A percentile compares a stretch with the other conserved stretches of the same genome.
Conservation (phyloP, 2,329 filamentous ascomycete species). For the Beauveria caledonica region DNA sequence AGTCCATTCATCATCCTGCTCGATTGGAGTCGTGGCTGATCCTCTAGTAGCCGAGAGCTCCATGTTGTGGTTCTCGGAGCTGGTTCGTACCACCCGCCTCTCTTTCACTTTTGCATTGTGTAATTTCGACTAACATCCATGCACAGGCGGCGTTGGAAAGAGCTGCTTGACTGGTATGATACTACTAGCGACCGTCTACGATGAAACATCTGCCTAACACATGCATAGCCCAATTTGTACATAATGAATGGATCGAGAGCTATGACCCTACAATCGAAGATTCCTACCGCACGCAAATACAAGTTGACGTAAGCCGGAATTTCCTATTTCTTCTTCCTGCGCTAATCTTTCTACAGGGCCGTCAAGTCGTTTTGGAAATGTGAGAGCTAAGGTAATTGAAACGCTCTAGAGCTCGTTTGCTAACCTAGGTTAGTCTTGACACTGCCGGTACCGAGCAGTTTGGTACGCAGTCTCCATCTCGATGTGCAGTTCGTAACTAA, state of each 20-base stretch:
- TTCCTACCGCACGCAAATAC: constrained; percentile 64
- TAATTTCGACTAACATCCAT: constrained; percentile 13
- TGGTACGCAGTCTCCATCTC: constrained; percentile 46
- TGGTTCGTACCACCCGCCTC: constrained; percentile 42
- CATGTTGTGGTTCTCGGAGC: constrained; percentile 76
- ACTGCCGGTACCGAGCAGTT: constrained; percentile 91
- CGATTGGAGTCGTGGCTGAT: constrained; percentile 14
- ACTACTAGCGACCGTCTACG: neutral
- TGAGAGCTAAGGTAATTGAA: constrained; percentile 31
- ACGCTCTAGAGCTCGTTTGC: constrained; percentile 8
- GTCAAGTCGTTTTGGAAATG: constrained; percentile 87
- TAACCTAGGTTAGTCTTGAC: constrained; percentile 53
- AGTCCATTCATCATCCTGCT: too few relatives aligned
- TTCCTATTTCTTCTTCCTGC: neutral
- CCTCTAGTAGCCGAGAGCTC: constrained; percentile 57
- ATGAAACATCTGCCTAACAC: constrained; percentile 6
- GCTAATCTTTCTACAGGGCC: constrained; percentile 46
- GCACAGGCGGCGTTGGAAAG: constrained; percentile 76
- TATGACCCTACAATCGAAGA: constrained; percentile 76
- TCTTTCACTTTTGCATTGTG: constrained; percentile 22
- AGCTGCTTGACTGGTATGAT: constrained; percentile 80
- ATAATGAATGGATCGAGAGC: constrained; percentile 89
- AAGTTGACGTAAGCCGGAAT: constrained; percentile 67
- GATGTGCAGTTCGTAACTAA: constrained; percentile 15
- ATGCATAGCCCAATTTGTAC: constrained; percentile 73